Conservation (phyloP, 2,329 filamentous ascomycete genomes). For the Dothideomycetes sp. region DNA sequence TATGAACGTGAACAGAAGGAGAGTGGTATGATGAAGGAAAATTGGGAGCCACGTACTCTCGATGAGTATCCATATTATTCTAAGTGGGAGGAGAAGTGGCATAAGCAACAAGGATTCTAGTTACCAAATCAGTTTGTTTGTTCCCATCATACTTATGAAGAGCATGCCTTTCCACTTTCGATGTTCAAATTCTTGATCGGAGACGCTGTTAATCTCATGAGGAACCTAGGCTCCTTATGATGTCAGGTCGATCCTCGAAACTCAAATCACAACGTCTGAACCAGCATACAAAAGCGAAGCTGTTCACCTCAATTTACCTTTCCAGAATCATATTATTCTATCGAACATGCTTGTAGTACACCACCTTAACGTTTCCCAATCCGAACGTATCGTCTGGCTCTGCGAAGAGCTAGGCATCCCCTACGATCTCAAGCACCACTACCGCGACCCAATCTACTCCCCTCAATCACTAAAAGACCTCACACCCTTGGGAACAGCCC, state of each 20-base stretch:
- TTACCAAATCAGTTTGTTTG: background rate
- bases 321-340: too few species aligned
- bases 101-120: slow-evolving; percentile 49
- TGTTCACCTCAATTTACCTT: too few species aligned
- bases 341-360: slow-evolving; percentile 33
- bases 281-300: too few species aligned
- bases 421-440: slow-evolving; percentile 43
- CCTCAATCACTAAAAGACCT: slow-evolving; percentile 24
- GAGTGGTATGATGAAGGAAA: slow-evolving; percentile 48
- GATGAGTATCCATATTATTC: slow-evolving; percentile 68
- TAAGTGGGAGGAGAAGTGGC: slow-evolving; percentile 70
- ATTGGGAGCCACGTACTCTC: slow-evolving; percentile 61
- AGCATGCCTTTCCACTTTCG: too few species aligned
- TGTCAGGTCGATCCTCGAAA: too few species aligned
- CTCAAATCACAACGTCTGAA: too few species aligned
- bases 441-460: slow-evolving; percentile 35
- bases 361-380: slow-evolving; percentile 42
- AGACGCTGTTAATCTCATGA: too few species aligned
- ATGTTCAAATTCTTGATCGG: too few species aligned
- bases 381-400: slow-evolving; percentile 55
- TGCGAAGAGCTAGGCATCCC: slow-evolving; percentile 53
- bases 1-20: slow-evolving; percentile 60
- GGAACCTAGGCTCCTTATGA: too few species aligned
- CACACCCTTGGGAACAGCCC: slow-evolving; percentile 45
- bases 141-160: too few species aligned